Percentiles rank a stretch among this genome's conserved stretches.
Conservation (phyloP, 2,329 filamentous ascomycete species). For the Aphanocladium album region DNA sequence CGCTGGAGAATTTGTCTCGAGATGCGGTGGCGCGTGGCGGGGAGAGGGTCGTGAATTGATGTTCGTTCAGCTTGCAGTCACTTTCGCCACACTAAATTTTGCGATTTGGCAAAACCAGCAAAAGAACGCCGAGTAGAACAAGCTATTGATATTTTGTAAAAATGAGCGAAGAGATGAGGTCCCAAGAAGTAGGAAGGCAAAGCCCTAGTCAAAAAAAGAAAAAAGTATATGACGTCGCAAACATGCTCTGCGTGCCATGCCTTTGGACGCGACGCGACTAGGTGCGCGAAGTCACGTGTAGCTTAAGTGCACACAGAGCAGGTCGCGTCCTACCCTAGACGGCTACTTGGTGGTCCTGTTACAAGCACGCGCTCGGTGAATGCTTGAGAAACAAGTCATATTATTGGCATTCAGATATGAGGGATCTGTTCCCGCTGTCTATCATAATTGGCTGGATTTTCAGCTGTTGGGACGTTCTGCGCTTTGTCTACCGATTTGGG, state of each 20-base stretch:
- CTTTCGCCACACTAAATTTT: neutral
- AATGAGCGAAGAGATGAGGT: neutral
- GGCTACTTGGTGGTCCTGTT: too few relatives aligned
- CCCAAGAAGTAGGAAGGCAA: too few relatives aligned
- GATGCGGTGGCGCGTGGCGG: neutral
- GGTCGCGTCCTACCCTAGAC: too few relatives aligned
- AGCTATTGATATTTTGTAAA: neutral
- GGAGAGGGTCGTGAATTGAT: neutral
- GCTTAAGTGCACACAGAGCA: neutral
- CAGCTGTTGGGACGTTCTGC: too few relatives aligned
- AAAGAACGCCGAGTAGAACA: neutral
- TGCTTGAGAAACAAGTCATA: too few relatives aligned
- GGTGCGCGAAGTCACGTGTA: constrained; percentile 6
- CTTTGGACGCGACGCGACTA: constrained; percentile 3
- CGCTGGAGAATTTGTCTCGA: neutral
- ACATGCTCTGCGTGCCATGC: neutral
- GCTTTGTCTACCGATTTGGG: too few relatives aligned
- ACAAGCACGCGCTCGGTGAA: too few relatives aligned
- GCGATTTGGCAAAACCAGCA: neutral
- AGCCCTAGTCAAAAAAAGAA: neutral
- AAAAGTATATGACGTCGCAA: constrained; percentile 6
- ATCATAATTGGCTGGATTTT: too few relatives aligned
- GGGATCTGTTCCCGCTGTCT: too few relatives aligned
- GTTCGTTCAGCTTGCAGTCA: neutral
- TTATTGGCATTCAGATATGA: too few relatives aligned